phyloP scores from a whole-genome alignment of 257 asterid species.

The Sherardia arvensis region DNA sequence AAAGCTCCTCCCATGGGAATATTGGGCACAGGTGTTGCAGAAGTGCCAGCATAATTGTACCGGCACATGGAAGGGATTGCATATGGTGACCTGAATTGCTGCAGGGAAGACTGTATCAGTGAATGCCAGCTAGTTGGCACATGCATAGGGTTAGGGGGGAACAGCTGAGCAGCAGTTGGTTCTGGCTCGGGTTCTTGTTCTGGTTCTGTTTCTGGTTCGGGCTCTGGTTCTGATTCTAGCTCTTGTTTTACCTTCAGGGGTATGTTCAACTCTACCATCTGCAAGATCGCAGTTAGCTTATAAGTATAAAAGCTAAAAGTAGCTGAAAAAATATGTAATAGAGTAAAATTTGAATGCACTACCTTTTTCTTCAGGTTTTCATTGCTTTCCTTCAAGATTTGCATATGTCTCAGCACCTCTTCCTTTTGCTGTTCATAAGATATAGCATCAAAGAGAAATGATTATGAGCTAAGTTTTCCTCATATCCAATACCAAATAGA shows the following conservation, averaged over 20 bases:
- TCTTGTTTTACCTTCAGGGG: neutral
- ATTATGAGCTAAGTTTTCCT: neutral
- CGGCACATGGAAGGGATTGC: constrained; percentile 17
- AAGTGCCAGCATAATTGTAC: constrained; percentile 19
- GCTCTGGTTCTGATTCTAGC: neutral
- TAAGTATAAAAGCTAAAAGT: neutral
- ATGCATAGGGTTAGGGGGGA: constrained; percentile 13
- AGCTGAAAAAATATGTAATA: too few species aligned
- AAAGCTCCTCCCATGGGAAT: constrained; percentile 25
- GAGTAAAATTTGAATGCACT: neutral
- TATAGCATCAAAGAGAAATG: neutral
- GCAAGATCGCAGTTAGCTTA: neutral
- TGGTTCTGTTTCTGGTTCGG: neutral
- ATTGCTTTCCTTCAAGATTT: neutral
- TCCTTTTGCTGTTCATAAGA: neutral
- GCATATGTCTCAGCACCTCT: neutral
- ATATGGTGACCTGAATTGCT: constrained; percentile 17
- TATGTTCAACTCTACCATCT: constrained; percentile 27
- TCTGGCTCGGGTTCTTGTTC: neutral
- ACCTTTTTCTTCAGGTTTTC: neutral
- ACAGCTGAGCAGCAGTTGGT: constrained; percentile 4
- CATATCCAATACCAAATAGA: neutral
- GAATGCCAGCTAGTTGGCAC: constrained; percentile 48
- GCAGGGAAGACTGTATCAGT: constrained; percentile 20
- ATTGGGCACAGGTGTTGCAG: neutral